Conservation (phyloP, 495 filamentous ascomycete genomes). For the Penicillium coprophilum region DNA sequence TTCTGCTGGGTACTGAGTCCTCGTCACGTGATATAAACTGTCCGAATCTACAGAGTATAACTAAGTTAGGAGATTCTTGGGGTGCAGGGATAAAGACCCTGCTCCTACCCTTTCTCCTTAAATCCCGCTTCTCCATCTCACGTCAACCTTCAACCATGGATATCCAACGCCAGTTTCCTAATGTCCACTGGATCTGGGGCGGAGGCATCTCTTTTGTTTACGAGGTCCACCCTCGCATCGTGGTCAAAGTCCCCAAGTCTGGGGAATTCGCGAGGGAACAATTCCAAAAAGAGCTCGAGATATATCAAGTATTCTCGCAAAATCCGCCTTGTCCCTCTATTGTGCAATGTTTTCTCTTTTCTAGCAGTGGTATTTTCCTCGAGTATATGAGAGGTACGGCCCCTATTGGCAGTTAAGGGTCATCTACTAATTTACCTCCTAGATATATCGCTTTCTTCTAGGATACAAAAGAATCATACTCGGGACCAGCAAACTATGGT, state of each 20-base stretch:
- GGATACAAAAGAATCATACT: constrained; percentile 15
- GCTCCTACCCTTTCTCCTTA: too few relatives aligned
- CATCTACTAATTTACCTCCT: constrained; percentile 12
- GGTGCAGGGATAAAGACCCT: too few relatives aligned
- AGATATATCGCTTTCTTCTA: constrained; percentile 11
- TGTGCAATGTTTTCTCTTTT: constrained; percentile 30
- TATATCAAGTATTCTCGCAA: constrained; percentile 30
- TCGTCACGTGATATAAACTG: too few relatives aligned
- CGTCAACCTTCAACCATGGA: constrained; percentile 15
- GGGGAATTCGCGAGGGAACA: constrained; percentile 31
- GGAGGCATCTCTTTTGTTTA: constrained; percentile 38
- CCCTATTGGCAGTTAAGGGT: not conserved
- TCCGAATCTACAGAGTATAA: too few relatives aligned
- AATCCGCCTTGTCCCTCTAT: constrained; percentile 30
- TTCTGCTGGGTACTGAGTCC: too few relatives aligned
- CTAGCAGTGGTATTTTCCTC: constrained; percentile 32
- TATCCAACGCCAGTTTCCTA: constrained; percentile 26
- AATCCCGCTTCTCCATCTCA: too few relatives aligned
- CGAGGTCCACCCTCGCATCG: constrained; percentile 38
- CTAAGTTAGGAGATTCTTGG: too few relatives aligned
- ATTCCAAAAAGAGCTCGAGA: constrained; percentile 33
- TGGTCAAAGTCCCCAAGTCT: constrained; percentile 35
- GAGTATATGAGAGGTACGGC: constrained; percentile 39
- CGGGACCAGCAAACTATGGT: constrained; percentile 17
- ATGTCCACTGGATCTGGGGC: constrained; percentile 32